Conservation (phyloP, 129 eudicot species). For the Mikania micrantha region DNA sequence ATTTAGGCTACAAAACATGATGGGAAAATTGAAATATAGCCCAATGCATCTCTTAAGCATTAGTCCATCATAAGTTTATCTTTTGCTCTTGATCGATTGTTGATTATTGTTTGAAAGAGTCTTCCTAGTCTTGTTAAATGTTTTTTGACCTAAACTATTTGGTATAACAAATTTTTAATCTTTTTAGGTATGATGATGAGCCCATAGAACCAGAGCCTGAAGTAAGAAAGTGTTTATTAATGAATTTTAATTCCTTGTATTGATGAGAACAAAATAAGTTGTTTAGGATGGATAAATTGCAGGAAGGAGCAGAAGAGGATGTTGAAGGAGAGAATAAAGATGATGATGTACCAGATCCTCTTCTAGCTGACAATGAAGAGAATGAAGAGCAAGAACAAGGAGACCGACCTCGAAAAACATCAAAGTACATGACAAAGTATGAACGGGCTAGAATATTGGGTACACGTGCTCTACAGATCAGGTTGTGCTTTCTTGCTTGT, state of each 20-base stretch:
- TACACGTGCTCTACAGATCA: conserved; percentile 90
- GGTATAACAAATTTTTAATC: neutral
- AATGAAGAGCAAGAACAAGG: conserved; percentile 46
- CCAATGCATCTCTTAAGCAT: neutral
- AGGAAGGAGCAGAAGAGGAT: conserved; percentile 89
- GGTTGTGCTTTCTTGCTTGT: conserved; percentile 26
- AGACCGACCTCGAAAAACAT: conserved; percentile 42
- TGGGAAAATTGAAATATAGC: neutral
- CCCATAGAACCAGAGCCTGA: conserved; percentile 85
- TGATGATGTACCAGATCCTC: conserved; percentile 63
- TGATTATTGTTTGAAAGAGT: neutral
- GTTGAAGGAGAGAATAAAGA: conserved; percentile 46
- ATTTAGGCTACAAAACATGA: neutral
- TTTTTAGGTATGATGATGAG: conserved; percentile 74
- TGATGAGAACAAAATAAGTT: neutral
- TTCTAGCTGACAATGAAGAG: conserved; percentile 60
- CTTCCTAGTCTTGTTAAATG: neutral
- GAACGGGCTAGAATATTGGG: conserved; percentile 95
- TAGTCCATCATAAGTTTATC: neutral
- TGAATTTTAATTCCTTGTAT: neutral
- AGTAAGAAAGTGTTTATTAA: conserved; percentile 24
- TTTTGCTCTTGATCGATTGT: neutral
- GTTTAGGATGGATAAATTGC: conserved; percentile 7
- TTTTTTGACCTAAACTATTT: neutral
- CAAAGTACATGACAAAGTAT: conserved; percentile 82